Conservation (phyloP, 352 stramenopile species). For the Phytophthora gonapodyides region DNA sequence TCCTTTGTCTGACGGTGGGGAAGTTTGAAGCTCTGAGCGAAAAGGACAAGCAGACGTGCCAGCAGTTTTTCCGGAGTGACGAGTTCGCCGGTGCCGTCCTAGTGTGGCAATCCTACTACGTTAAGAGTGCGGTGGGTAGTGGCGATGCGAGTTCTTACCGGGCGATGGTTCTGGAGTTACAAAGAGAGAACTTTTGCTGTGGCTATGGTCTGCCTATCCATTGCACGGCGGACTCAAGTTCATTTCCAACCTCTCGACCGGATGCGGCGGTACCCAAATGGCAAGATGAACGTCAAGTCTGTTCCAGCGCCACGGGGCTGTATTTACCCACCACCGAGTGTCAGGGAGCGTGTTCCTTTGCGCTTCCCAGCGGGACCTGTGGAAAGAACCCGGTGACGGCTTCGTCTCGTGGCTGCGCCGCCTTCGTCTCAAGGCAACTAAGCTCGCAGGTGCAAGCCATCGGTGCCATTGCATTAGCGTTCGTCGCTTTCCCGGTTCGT, state of each 20-base stretch:
- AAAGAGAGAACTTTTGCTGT: conserved; percentile 74
- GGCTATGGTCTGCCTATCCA: conserved; percentile 60
- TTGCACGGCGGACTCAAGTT: conserved; percentile 47
- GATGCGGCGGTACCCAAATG: conserved; percentile 34
- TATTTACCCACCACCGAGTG: conserved; percentile 66
- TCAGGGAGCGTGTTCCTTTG: conserved; percentile 53
- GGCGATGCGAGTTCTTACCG: conserved; percentile 37
- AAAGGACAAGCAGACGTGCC: conserved; percentile 43
- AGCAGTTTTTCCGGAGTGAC: conserved; percentile 60
- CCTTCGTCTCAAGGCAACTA: conserved; percentile 48
- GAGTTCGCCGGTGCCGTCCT: conserved; percentile 64
- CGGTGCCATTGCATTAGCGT: conserved; percentile 35
- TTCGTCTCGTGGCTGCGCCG: conserved; percentile 55
- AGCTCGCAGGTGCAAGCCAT: conserved; percentile 55
- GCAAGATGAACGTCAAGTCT: conserved; percentile 36
- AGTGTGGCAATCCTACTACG: conserved; percentile 80
- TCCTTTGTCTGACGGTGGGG: conserved; percentile 66
- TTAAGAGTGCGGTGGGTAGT: conserved; percentile 41
- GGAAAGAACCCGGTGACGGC: conserved; percentile 58
- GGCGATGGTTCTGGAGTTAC: conserved; percentile 59
- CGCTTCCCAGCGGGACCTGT: conserved; percentile 65
- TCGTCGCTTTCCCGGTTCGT: conserved; percentile 58
- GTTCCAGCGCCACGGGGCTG: conserved; percentile 25
- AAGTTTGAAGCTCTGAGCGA: conserved; percentile 48
- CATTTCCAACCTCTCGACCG: conserved; percentile 56